phyloP scores from a whole-genome alignment of 176 grass and related monocot species.

The Rhynchospora pubera region DNA sequence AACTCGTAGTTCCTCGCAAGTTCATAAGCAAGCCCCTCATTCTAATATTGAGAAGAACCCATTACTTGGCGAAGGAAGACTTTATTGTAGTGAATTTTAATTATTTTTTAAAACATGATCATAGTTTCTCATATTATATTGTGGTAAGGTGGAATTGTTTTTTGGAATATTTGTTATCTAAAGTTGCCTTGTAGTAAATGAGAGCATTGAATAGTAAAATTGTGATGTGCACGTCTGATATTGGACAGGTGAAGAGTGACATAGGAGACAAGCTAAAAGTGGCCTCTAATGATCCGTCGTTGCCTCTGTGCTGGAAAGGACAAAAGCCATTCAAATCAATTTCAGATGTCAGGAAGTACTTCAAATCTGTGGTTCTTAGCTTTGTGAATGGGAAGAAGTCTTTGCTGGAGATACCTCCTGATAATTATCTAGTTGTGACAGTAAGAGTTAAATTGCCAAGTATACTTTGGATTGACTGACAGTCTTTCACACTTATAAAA shows the following conservation, averaged over 20 bases:
- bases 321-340: constrained; percentile 81
- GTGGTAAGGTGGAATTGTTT: background rate
- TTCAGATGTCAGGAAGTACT: constrained; percentile 69
- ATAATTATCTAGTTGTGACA: constrained; percentile 82
- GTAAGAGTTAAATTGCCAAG: constrained; percentile 42
- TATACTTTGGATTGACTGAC: background rate
- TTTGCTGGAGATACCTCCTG: constrained; percentile 68
- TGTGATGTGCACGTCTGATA: constrained; percentile 5
- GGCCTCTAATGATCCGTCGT: constrained; percentile 36
- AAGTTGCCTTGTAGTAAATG: background rate
- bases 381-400: constrained; percentile 61
- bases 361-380: constrained; percentile 61
- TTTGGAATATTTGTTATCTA: background rate
- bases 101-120: background rate
- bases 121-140: background rate
- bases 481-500: background rate
- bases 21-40: background rate
- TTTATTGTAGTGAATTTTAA: background rate
- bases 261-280: constrained; percentile 52
- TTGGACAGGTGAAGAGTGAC: constrained; percentile 50
- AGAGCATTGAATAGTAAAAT: constrained; percentile 10
- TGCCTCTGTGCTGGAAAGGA: constrained; percentile 87
- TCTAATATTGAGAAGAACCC: background rate
- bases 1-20: background rate
- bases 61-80: background rate